These are phyloP conservation scores for Madurella mycetomatis DNA, from an alignment of 2,329 filamentous ascomycete species.

Conservation along the genomic window DNA sequence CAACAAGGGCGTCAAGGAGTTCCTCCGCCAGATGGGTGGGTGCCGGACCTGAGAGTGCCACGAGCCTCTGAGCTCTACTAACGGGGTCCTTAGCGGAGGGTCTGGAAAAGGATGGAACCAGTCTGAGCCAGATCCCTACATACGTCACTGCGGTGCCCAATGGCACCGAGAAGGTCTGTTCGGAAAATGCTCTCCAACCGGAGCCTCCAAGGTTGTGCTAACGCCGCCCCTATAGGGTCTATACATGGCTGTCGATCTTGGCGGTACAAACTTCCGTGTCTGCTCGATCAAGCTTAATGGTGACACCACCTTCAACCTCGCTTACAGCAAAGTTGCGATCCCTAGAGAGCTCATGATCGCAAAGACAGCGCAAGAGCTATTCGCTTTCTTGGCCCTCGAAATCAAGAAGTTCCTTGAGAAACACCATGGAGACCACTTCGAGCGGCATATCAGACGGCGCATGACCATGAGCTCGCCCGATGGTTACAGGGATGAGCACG, in stretches of 20 bases:
- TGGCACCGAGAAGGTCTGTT: constrained; percentile 85
- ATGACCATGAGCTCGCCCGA: constrained; percentile 55
- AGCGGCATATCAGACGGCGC: constrained; percentile 61
- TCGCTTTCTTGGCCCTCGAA: constrained; percentile 87
- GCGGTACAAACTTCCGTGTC: constrained; percentile 96
- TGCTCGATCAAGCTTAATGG: constrained; percentile 93
- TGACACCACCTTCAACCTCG: constrained; percentile 90
- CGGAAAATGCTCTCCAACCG: not conserved
- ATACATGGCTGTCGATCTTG: constrained; percentile 95
- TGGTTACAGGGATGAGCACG: constrained; percentile 64
- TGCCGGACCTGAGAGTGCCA: constrained; percentile 7
- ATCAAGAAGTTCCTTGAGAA: constrained; percentile 82
- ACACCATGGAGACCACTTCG: constrained; percentile 85
- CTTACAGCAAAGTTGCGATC: constrained; percentile 87
- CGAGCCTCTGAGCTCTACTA: constrained; percentile 10
- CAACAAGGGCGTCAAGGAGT: constrained; percentile 77
- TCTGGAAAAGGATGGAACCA: constrained; percentile 69
- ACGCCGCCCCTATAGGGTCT: constrained; percentile 59
- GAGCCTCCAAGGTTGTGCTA: not conserved
- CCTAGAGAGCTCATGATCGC: constrained; percentile 87
- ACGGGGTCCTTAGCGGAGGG: constrained; percentile 62
- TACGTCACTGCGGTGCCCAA: constrained; percentile 96
- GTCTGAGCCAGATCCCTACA: constrained; percentile 91
- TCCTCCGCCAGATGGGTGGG: constrained; percentile 75
- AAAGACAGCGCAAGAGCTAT: constrained; percentile 79